Conservation (phyloP, 305 asterid species). For the Fraxinus angustifolia region DNA sequence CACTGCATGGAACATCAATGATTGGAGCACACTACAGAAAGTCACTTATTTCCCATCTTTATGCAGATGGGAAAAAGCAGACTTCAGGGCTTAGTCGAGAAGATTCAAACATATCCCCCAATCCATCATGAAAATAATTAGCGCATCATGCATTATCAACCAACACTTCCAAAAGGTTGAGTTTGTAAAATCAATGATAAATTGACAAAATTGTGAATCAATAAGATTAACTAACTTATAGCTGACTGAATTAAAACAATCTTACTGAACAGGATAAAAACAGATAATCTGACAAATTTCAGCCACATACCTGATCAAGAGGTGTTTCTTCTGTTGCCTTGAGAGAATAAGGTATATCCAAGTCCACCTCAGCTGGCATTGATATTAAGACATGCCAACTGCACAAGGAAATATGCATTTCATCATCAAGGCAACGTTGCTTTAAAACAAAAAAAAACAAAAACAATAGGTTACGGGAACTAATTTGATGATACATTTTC, state of each 20-base stretch:
- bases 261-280: not conserved
- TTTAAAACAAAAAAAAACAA: conserved; percentile 3
- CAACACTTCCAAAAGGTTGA: conserved; percentile 3
- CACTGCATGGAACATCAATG: not conserved
- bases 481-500: not conserved
- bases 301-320: conserved; percentile 66
- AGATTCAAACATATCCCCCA: not conserved
- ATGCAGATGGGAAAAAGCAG: not conserved
- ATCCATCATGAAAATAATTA: not conserved
- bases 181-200: conserved; percentile 3
- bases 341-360: conserved; percentile 78
- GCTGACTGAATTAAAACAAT: not conserved
- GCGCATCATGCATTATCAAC: not conserved
- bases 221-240: not conserved
- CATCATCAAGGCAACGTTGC: conserved; percentile 20
- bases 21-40: not conserved
- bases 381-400: conserved; percentile 81
- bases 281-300: not conserved
- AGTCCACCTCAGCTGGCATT: conserved; percentile 71
- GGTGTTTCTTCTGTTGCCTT: conserved; percentile 59
- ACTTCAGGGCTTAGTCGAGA: not conserved
- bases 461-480: conserved; percentile 2
- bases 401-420: conserved; percentile 34
- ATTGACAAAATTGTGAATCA: not conserved
- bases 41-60: not conserved